These are phyloP conservation scores for Suillus hirtellus DNA, from an alignment of 768 basidiomycete genomes.

Conservation along the genomic window DNA sequence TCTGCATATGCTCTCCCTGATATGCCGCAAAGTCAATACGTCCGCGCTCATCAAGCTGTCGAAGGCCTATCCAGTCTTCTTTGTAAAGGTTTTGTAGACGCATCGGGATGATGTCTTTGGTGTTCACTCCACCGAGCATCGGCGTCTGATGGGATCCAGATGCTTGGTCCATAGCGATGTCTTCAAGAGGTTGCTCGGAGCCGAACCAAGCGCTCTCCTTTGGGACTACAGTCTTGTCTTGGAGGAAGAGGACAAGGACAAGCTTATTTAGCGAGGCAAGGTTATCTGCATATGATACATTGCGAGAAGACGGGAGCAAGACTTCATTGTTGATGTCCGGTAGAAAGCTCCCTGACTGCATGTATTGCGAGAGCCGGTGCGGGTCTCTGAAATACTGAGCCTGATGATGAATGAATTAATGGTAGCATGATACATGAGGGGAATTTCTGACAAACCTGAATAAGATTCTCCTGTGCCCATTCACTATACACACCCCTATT, in stretches of 20 bases:
- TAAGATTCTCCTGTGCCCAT: constrained; percentile 76
- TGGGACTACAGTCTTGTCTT: constrained; percentile 78
- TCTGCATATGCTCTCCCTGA: constrained; percentile 75
- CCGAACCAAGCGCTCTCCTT: constrained; percentile 90
- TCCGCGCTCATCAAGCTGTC: constrained; percentile 65
- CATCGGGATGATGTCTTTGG: constrained; percentile 63
- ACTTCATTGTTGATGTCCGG: constrained; percentile 78
- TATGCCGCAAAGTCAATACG: constrained; percentile 62
- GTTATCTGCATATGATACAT: constrained; percentile 60
- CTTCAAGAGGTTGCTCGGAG: constrained; percentile 50
- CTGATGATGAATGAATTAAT: constrained; percentile 35
- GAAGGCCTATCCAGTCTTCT: constrained; percentile 83
- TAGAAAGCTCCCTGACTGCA: constrained; percentile 64
- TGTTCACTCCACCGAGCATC: constrained; percentile 8
- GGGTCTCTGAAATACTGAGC: constrained; percentile 89
- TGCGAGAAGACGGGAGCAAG: constrained; percentile 44
- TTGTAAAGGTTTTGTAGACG: constrained; percentile 66
- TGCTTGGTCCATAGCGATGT: background rate
- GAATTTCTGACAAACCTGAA: constrained; percentile 52
- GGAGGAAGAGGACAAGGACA: constrained; percentile 70
- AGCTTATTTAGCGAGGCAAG: constrained; percentile 63
- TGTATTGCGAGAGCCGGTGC: constrained; percentile 54
- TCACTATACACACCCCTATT: constrained; percentile 65
- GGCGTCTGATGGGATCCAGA: constrained; percentile 17
- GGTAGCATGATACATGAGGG: background rate